Conservation (phyloP, 1,139 yeast species). For the Hansenula sp. region DNA sequence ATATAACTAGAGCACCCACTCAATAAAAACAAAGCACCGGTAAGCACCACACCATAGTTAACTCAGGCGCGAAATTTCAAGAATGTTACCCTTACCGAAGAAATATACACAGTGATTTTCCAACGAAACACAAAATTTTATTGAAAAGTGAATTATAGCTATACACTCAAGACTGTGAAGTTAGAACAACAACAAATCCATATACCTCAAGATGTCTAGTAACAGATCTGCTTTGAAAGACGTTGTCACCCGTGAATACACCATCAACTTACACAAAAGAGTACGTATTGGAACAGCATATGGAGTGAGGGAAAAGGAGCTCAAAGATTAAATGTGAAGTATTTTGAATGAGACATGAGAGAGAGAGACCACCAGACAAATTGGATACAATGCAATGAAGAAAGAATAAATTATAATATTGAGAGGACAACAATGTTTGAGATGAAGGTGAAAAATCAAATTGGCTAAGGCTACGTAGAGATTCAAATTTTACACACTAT, state of each 20-base stretch:
- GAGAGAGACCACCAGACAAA: too few relatives aligned
- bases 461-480: too few relatives aligned
- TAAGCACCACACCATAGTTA: neutral
- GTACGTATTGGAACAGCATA: constrained; percentile 63
- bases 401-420: too few relatives aligned
- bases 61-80: neutral
- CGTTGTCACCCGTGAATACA: constrained; percentile 99
- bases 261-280: constrained; percentile 99
- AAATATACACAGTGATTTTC: constrained; percentile 3
- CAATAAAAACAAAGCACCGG: too few relatives aligned
- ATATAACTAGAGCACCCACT: too few relatives aligned
- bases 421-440: too few relatives aligned
- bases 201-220: constrained; percentile 31
- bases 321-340: neutral
- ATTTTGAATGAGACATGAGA: too few relatives aligned
- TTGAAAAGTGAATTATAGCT: constrained; percentile 10
- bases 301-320: too few relatives aligned
- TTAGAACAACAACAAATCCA: neutral
- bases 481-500: too few relatives aligned
- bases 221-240: constrained; percentile 93
- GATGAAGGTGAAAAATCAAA: too few relatives aligned
- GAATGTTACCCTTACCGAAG: constrained; percentile 1
- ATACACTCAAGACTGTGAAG: constrained; percentile 5
- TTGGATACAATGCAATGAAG: too few relatives aligned
- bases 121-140: constrained; percentile 3